Conservation (phyloP, 352 stramenopile genomes). For the Pythium monospermum region DNA sequence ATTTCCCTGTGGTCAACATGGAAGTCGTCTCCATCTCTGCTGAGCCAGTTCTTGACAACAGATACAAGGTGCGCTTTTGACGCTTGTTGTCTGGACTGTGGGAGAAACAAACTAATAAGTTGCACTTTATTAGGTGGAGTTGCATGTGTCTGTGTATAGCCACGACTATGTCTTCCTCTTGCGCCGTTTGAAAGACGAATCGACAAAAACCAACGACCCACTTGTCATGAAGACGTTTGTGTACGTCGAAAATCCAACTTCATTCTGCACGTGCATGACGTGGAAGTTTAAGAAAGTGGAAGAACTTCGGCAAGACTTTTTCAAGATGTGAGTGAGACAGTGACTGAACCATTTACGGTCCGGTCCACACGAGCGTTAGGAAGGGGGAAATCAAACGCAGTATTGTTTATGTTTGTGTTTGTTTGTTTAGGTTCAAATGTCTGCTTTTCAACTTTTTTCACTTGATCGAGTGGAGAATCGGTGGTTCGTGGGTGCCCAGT, state of each 20-base stretch:
- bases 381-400: too few relatives aligned
- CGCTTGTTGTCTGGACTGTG: too few relatives aligned
- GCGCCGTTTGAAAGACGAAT: slow-evolving; percentile 11
- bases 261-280: slow-evolving; percentile 3
- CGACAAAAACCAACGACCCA: not conserved
- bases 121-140: not conserved
- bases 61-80: slow-evolving; percentile 14
- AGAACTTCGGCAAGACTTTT: too few relatives aligned
- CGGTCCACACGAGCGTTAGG: too few relatives aligned
- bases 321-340: too few relatives aligned
- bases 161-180: too few relatives aligned
- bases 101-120: too few relatives aligned
- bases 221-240: slow-evolving; percentile 10
- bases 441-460: not conserved
- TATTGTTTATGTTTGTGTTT: too few relatives aligned
- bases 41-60: slow-evolving; percentile 2
- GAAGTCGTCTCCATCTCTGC: slow-evolving; percentile 3
- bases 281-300: slow-evolving; percentile 10
- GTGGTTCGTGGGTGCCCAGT: slow-evolving; percentile 23
- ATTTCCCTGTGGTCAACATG: slow-evolving; percentile 14
- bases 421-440: too few relatives aligned
- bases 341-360: too few relatives aligned
- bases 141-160: not conserved
- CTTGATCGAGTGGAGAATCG: slow-evolving; percentile 13
- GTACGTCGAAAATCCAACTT: slow-evolving; percentile 5